Evolutionary conservation across 768 basidiomycete genomes (phyloP).

Genomic region (Pisolithus orientalis): DNA sequence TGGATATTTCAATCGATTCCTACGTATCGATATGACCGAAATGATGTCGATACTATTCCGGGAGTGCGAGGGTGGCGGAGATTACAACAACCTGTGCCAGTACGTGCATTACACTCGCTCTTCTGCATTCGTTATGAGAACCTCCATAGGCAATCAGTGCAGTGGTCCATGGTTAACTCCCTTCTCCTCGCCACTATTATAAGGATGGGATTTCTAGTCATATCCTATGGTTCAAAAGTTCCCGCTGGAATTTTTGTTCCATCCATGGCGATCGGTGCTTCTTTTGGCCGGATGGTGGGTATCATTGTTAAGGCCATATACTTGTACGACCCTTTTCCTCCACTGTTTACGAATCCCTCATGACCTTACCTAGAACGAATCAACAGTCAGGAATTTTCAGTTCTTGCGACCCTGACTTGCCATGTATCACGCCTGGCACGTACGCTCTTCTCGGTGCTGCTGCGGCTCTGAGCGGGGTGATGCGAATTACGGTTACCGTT

Average conservation of each 20-base stretch:
- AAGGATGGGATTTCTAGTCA: constrained; percentile 76
- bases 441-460: constrained; percentile 98
- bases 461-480: constrained; percentile 91
- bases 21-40: constrained; percentile 97
- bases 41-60: constrained; percentile 91
- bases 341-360: neutral
- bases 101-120: constrained; percentile 36
- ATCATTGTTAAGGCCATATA: constrained; percentile 94
- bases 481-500: constrained; percentile 95
- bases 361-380: constrained; percentile 52
- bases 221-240: constrained; percentile 95
- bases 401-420: constrained; percentile 84
- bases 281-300: constrained; percentile 95
- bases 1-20: constrained; percentile 90
- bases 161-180: constrained; percentile 95
- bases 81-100: constrained; percentile 94
- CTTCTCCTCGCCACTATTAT: constrained; percentile 87
- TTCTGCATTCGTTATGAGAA: constrained; percentile 4
- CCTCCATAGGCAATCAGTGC: constrained; percentile 62
- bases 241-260: constrained; percentile 98
- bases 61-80: constrained; percentile 91
- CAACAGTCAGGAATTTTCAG: constrained; percentile 84
- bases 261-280: constrained; percentile 97
- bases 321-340: constrained; percentile 36
- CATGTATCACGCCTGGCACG: constrained; percentile 97